These are phyloP conservation scores for Lepidopterella palustris DNA, from an alignment of 495 filamentous ascomycete genomes.

Conservation along the genomic window DNA sequence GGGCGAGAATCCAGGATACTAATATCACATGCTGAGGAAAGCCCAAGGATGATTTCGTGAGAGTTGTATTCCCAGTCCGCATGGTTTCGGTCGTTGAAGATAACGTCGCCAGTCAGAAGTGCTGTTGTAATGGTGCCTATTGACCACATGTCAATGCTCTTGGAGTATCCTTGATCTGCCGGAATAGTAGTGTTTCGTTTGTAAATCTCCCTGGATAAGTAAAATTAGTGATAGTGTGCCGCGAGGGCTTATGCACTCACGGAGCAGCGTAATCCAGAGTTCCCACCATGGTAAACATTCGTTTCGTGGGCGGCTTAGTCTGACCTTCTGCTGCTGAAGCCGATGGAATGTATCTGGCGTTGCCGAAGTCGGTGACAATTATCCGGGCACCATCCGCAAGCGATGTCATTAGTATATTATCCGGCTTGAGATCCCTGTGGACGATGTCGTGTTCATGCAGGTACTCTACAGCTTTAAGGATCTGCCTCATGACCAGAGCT, in stretches of 20 bases:
- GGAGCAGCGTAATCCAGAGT: constrained; percentile 64
- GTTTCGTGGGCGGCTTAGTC: constrained; percentile 26
- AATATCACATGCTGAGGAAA: constrained; percentile 32
- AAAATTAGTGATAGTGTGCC: constrained; percentile 18
- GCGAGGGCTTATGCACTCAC: constrained; percentile 58
- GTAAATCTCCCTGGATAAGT: constrained; percentile 31
- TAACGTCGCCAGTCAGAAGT: constrained; percentile 45
- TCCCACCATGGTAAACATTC: constrained; percentile 59
- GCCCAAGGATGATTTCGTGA: constrained; percentile 21
- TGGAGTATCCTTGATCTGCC: constrained; percentile 48
- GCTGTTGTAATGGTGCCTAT: constrained; percentile 48
- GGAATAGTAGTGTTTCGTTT: constrained; percentile 25
- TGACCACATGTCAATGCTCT: constrained; percentile 59
- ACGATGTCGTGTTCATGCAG: constrained; percentile 52
- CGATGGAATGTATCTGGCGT: constrained; percentile 43
- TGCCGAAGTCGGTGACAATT: constrained; percentile 70
- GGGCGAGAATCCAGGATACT: constrained; percentile 34
- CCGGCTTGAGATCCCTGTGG: constrained; percentile 65
- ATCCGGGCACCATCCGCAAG: constrained; percentile 42
- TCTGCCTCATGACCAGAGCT: constrained; percentile 51
- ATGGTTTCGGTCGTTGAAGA: constrained; percentile 35
- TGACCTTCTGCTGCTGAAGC: not conserved
- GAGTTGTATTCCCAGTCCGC: constrained; percentile 17
- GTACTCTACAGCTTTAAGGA: constrained; percentile 55
- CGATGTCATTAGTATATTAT: constrained; percentile 58